These are phyloP conservation scores for Tolypocladium ovalisporum DNA, from an alignment of 2,329 filamentous ascomycete species.

Conservation along the genomic window DNA sequence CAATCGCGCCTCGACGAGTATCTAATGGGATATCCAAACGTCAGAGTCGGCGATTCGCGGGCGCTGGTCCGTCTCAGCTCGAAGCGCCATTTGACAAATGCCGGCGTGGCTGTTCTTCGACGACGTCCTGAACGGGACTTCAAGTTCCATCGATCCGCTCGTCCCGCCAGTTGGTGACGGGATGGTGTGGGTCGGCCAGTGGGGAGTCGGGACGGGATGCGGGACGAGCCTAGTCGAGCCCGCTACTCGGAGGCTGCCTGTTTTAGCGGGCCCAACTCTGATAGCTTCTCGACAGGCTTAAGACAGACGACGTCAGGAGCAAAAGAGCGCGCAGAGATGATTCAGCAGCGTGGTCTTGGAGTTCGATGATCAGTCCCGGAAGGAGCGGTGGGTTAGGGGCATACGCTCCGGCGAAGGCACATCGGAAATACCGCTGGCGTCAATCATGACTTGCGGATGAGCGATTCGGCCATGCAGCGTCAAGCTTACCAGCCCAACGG, in stretches of 20 bases:
- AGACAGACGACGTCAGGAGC: neutral
- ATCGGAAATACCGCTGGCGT: neutral
- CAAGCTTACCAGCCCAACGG: neutral
- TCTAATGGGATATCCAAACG: neutral
- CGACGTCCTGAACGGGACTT: neutral
- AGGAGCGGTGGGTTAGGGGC: neutral
- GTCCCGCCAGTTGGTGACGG: neutral
- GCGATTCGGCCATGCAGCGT: neutral
- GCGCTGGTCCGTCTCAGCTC: neutral
- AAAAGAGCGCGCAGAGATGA: neutral
- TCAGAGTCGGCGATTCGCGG: neutral
- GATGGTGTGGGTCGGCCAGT: neutral
- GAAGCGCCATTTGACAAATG: neutral
- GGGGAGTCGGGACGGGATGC: neutral
- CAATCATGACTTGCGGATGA: neutral
- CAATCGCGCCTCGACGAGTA: too few relatives aligned
- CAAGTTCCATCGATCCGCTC: neutral
- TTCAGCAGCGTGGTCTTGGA: neutral
- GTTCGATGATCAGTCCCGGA: neutral
- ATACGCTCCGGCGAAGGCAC: neutral
- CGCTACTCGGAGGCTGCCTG: neutral
- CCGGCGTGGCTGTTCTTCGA: neutral
- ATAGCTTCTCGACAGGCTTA: neutral
- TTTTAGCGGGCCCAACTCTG: neutral
- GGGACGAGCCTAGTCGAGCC: conserved; percentile 2